These are phyloP conservation scores for Naegleria gruberi DNA, from an alignment of 208 protist species.

Conservation along the genomic window DNA sequence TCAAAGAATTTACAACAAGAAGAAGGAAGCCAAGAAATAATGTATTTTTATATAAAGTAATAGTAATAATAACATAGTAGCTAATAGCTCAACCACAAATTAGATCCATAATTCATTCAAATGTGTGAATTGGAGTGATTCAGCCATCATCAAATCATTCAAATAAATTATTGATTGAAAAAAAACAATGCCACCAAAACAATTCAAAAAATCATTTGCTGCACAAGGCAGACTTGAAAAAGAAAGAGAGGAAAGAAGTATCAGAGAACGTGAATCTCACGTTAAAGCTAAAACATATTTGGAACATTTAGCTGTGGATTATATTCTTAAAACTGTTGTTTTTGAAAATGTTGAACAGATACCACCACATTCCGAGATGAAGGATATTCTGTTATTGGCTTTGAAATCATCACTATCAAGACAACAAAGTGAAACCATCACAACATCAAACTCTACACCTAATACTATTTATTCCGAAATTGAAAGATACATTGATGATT, in stretches of 20 bases:
- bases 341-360: neutral
- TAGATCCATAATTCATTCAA: no score
- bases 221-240: neutral
- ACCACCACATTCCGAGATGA: neutral
- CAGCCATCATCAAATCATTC: no score
- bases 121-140: no score
- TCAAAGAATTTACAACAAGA: slow-evolving; percentile 2
- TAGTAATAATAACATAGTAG: no score
- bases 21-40: neutral
- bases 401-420: neutral
- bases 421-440: neutral
- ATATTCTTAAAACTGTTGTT: neutral
- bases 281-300: neutral
- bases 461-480: neutral
- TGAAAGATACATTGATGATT: slow-evolving; percentile 1
- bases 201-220: neutral
- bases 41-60: no score
- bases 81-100: no score
- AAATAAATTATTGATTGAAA: no score
- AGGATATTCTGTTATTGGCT: neutral
- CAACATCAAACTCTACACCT: neutral
- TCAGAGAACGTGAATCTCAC: neutral
- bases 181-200: neutral
- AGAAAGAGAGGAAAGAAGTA: neutral
- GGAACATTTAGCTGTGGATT: neutral